A percentile compares a stretch with the other conserved stretches of the same genome.
Conservation (phyloP, 768 basidiomycete genomes). For the Lentinula lateritia region DNA sequence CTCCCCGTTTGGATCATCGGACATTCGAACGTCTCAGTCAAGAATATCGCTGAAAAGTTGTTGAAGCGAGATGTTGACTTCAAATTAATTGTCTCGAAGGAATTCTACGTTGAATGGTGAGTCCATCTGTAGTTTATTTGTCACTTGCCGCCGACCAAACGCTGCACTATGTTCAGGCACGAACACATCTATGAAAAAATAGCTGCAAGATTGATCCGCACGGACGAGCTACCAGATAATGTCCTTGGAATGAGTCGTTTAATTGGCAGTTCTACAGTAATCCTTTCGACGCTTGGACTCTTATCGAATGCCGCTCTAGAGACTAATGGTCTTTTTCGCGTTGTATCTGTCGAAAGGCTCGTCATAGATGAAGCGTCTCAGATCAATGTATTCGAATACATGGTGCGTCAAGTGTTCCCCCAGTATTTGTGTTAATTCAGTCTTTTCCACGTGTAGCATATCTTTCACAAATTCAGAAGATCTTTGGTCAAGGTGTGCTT, state of each 20-base stretch:
- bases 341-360: slow-evolving; percentile 38
- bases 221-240: slow-evolving; percentile 34
- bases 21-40: slow-evolving; percentile 47
- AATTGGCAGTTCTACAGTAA: slow-evolving; percentile 25
- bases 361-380: slow-evolving; percentile 57
- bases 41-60: slow-evolving; percentile 43
- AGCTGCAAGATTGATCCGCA: slow-evolving; percentile 27
- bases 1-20: slow-evolving; percentile 34
- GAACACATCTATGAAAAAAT: slow-evolving; percentile 40
- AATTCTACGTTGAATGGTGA: slow-evolving; percentile 44
- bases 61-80: slow-evolving; percentile 30
- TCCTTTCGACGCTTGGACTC: slow-evolving; percentile 47
- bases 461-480: slow-evolving; percentile 35
- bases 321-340: slow-evolving; percentile 22
- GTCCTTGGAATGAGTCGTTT: slow-evolving; percentile 15
- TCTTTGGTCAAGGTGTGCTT: slow-evolving; percentile 38
- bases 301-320: slow-evolving; percentile 39
- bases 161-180: slow-evolving; percentile 40
- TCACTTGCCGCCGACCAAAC: slow-evolving; percentile 30
- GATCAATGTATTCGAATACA: slow-evolving; percentile 40
- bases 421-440: no score
- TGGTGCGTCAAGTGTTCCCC: slow-evolving; percentile 24
- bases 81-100: slow-evolving; percentile 39
- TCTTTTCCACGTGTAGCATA: slow-evolving; percentile 24
- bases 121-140: not conserved